Base-by-base conservation (phyloP, 352 stramenopile genomes). In the Phytophthora syringae region DNA sequence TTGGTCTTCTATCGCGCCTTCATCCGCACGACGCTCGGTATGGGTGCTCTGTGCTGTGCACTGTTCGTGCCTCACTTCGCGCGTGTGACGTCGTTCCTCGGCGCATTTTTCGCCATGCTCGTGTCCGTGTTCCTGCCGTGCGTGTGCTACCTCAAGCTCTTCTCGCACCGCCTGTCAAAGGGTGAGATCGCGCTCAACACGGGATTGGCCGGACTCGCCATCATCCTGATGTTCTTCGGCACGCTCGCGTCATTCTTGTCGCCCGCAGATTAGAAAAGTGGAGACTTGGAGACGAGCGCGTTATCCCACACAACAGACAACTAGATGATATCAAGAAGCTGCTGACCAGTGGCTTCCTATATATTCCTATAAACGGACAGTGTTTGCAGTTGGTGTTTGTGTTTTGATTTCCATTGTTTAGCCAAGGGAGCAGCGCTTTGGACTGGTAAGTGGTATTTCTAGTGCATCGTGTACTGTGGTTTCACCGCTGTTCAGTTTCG, bases 141-240 rank as follows among this genome's bases (percentile, higher is more conserved):
- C 60, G 58, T 92, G 5, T 94, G 83, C 73, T 95, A 94, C 79
- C 63, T 95, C 60, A 92, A 93, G 67, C 78, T 96, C n/a, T 96
- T 93, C 61, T 68, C 58, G 24, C 60, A 77, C 40, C 57, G 61
- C 32, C 60, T 93, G 18, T 77, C 77, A 24, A 68, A 67, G 32
- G 69, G 70, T 42, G 80, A 92, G 61, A 77, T 87, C 22, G 53
- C 45, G 28, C 63, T 92, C 39, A 94, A 95, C 62, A 28, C 58
- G 7, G 58, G 60, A 52, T 64, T 96, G 44, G 80, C 79, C 6
- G 78, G 62, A 28, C 62, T 93, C 24, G 84, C 86, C 36, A 72
- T 92, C 36, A 54, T 91, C 15, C 81, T 94, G n/a, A 82, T 86
- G 28, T 70, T 91, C 52, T 67, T 93, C 27, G 87, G 87, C 42